Base-by-base conservation (phyloP, 768 basidiomycete genomes). In the Hygrophorus pudorinus region DNA sequence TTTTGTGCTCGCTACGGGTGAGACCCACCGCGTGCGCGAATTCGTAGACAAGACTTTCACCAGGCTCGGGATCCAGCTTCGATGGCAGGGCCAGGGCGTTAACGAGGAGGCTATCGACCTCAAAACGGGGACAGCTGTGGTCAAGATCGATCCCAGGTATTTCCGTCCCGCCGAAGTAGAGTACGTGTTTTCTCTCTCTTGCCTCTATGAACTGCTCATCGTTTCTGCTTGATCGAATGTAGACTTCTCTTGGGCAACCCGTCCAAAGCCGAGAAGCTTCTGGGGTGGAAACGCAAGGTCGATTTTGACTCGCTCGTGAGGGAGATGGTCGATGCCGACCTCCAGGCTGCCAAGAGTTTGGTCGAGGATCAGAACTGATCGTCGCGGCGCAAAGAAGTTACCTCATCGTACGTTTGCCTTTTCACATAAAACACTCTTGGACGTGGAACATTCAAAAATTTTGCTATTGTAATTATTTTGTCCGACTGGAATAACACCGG, bases 81-180 rank as follows among this genome's bases (percentile, higher is more conserved):
- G 68, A 46, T 92, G 92, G 91, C 72, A 79, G 55, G 79, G 81
- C n/a, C 56, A 62, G 24, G 86, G 81, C n/a, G 72, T 76, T 12
- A 62, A 84, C 4, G 90, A 93, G 62, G 75, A 86, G 51, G 91
- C 84, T 42, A 73, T 78, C 44, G 79, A 90, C 58, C 54, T 65
- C 50, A 73, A 81, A 59, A 80, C 79, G 1, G 78, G 77, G 53
- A 79, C 73, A 52, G 72, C 74, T 29, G 65, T 94, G 39, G 90
- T 97, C 55, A 81, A 79, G 56, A 77, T 97, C 31, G 94, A 98
- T 64, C 60, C 84, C 18, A 71, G 72, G 52, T 94, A 96, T 71
- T 96, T 92, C 84, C 85, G 92, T 62, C 89, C 89, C 7, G 86
- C 88, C 14, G 89, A 93, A 78, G 90, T 94, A 65, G 90, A 94